These are phyloP conservation scores for Moricandia arvensis DNA, from an alignment of 345 rosid genomes.

Conservation along the genomic window DNA sequence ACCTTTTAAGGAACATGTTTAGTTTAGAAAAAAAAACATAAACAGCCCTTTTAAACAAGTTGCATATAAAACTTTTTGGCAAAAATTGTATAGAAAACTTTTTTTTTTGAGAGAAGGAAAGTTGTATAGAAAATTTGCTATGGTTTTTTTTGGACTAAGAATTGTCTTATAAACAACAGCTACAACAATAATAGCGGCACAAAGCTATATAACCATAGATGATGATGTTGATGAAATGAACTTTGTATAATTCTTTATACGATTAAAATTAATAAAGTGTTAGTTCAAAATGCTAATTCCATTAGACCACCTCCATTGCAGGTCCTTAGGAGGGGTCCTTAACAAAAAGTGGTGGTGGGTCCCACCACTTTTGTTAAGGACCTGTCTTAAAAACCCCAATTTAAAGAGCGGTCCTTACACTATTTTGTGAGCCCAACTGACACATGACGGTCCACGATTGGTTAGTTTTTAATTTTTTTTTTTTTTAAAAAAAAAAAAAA, in stretches of 20 bases:
- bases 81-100: neutral
- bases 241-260: neutral
- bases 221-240: neutral
- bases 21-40: too few species aligned
- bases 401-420: too few species aligned
- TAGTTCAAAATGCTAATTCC: neutral
- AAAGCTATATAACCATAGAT: neutral
- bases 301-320: too few species aligned
- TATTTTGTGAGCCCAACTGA: too few species aligned
- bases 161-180: neutral
- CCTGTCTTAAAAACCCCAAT: too few species aligned
- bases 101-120: neutral
- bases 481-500: too few species aligned
- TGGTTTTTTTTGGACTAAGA: neutral
- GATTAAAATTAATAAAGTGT: neutral
- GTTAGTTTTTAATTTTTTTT: too few species aligned
- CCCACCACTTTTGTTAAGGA: too few species aligned
- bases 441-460: too few species aligned
- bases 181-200: neutral
- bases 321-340: too few species aligned
- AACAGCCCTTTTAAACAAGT: neutral
- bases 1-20: neutral
- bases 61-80: too few species aligned
- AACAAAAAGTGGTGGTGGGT: too few species aligned
- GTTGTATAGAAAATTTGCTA: neutral